phyloP scores from a whole-genome alignment of 805 yeast genomes.

The Ogataea polymorpha region DNA sequence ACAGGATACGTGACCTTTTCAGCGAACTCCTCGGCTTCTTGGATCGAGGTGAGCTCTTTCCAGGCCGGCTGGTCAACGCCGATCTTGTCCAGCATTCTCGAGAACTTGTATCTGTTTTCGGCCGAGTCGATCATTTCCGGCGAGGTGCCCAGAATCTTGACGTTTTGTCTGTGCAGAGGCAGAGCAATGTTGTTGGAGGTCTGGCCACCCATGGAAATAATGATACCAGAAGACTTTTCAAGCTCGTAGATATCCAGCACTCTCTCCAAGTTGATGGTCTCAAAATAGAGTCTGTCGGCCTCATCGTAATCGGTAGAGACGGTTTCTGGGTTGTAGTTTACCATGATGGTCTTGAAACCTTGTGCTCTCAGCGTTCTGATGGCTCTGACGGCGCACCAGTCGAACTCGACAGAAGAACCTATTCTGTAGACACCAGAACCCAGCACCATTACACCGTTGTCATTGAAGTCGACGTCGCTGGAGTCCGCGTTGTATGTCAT shows the following conservation, averaged over 20 bases:
- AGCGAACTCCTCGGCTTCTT: conserved; percentile 91
- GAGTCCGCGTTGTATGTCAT: conserved; percentile 91
- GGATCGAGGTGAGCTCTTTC: conserved; percentile 93
- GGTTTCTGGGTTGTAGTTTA: conserved; percentile 97
- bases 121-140: conserved; percentile 99
- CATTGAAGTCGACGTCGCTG: conserved; percentile 84
- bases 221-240: conserved; percentile 87
- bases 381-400: conserved; percentile 99
- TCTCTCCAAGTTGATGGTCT: conserved; percentile 90
- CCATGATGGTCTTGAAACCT: conserved; percentile 90
- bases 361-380: conserved; percentile 87
- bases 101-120: conserved; percentile 95
- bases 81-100: conserved; percentile 92
- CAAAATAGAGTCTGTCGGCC: conserved; percentile 94
- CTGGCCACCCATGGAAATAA: conserved; percentile 98
- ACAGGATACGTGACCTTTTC: conserved; percentile 91
- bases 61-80: conserved; percentile 99
- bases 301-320: conserved; percentile 99
- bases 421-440: conserved; percentile 99
- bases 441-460: conserved; percentile 90
- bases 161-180: conserved; percentile 88
- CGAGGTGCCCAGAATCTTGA: conserved; percentile 92
- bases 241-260: conserved; percentile 92
- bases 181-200: conserved; percentile 95
- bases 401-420: conserved; percentile 98